Conservation (phyloP, 176 grass and related monocot genomes). For the Oryza brachyantha region DNA sequence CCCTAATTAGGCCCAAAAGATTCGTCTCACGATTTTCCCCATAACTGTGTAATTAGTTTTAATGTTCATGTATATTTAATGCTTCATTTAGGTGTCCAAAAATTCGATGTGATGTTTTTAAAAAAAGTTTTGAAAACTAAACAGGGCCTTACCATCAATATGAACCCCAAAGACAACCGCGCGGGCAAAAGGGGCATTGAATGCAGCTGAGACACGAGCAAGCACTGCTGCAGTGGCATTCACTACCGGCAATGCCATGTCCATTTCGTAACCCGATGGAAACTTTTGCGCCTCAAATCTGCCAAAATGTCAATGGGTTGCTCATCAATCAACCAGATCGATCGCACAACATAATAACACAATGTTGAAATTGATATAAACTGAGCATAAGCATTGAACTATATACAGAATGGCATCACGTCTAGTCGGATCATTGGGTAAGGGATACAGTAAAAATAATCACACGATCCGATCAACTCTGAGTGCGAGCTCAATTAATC, state of each 20-base stretch:
- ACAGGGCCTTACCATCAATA: slow-evolving; percentile 69
- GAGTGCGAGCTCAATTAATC: neutral
- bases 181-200: slow-evolving; percentile 67
- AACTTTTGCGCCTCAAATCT: slow-evolving; percentile 32
- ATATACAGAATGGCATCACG: neutral
- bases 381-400: neutral
- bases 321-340: slow-evolving; percentile 23
- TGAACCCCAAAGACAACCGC: slow-evolving; percentile 87
- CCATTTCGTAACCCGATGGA: slow-evolving; percentile 19
- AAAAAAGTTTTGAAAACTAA: too few relatives aligned
- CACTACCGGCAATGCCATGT: slow-evolving; percentile 59
- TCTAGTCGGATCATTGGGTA: neutral
- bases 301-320: slow-evolving; percentile 1
- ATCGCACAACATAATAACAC: neutral
- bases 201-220: slow-evolving; percentile 61
- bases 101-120: too few relatives aligned
- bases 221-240: slow-evolving; percentile 60
- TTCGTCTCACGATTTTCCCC: too few relatives aligned
- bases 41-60: too few relatives aligned
- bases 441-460: neutral
- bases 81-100: too few relatives aligned
- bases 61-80: too few relatives aligned
- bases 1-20: too few relatives aligned
- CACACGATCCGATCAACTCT: slow-evolving; percentile 8
- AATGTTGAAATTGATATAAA: neutral